Conservation (phyloP, 805 yeast genomes). For the Yarrowia sp. region DNA sequence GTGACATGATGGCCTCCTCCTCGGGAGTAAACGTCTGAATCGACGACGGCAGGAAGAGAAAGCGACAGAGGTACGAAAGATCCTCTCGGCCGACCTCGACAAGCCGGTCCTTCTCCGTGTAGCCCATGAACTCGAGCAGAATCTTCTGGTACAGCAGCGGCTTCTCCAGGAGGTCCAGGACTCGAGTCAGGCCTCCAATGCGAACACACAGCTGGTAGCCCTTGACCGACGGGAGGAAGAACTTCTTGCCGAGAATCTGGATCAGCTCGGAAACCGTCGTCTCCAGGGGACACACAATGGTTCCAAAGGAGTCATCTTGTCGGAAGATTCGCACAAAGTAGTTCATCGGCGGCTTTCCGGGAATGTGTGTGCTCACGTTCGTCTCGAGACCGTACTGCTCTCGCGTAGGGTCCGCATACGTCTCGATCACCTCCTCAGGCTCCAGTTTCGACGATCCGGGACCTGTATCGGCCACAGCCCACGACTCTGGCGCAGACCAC, state of each 20-base stretch:
- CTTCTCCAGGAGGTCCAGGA: slow-evolving; percentile 65
- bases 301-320: slow-evolving; percentile 80
- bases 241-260: slow-evolving; percentile 69
- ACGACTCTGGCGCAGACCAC: slow-evolving; percentile 36
- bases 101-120: slow-evolving; percentile 69
- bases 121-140: slow-evolving; percentile 72
- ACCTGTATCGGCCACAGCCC: slow-evolving; percentile 32
- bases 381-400: slow-evolving; percentile 18
- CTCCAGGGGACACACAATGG: slow-evolving; percentile 74
- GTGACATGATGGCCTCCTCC: slow-evolving; percentile 61
- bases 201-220: slow-evolving; percentile 74
- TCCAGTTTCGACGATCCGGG: neutral
- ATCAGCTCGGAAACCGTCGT: slow-evolving; percentile 75
- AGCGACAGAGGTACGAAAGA: slow-evolving; percentile 75
- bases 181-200: slow-evolving; percentile 73
- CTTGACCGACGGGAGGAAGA: slow-evolving; percentile 64
- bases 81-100: slow-evolving; percentile 82
- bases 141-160: slow-evolving; percentile 79
- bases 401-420: slow-evolving; percentile 18
- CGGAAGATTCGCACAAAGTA: slow-evolving; percentile 64
- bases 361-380: slow-evolving; percentile 2
- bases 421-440: slow-evolving; percentile 17
- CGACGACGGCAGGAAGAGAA: slow-evolving; percentile 60
- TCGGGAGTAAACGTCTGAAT: slow-evolving; percentile 61
- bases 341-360: slow-evolving; percentile 27